Base-by-base conservation (phyloP, 805 yeast species). In the Candida germanica region DNA sequence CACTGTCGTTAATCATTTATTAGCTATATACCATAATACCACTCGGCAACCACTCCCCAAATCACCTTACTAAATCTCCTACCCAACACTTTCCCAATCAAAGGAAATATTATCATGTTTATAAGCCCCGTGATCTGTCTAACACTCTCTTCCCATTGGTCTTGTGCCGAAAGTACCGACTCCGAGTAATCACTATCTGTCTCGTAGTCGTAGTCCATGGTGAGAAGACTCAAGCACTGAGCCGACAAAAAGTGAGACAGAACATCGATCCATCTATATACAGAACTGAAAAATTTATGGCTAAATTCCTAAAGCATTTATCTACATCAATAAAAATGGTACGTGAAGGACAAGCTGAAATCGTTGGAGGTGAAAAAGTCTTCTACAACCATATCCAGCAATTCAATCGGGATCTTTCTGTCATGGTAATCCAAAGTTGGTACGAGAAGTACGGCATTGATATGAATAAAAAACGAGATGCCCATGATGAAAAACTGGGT, bases 381-480 rank as follows among this genome's bases (percentile, higher is more conserved):
- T 93, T 93, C 55, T 93, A 93, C 62, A 93, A 93, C 56, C 97
- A 95, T 7, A 84, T 93, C 38, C 99, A 93, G 62, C 98, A 91
- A 61, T 93, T 88, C 63, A 93, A 93, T 59, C 75, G 99, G 50
- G 99, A 93, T 56, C 64, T 93, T 32, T 83, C 95, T 47, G 83
- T 87, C 5, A 66, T 83, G 49, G 88, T 87, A 6, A 89, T 93
- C 42, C 75, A 80, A 39, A 95, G 98, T 0, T 93, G 95, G 91
- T 72, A 81, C 26, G 78, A 82, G 37, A 49, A 43, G 34, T 44
- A 28, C 45, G 39, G 36, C 12, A 31, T 33, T 12, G 30, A 32
- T 21, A 26, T 41, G 23, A 45, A 31, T 17, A 39, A 38, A 37
- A 44, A 39, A 20, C 36, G 44, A 34, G 34, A 31, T 36, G 36